Evolutionary conservation across 192 early-diverging fungal species (phyloP).

Genomic region (Coemansia nantahalensis): DNA sequence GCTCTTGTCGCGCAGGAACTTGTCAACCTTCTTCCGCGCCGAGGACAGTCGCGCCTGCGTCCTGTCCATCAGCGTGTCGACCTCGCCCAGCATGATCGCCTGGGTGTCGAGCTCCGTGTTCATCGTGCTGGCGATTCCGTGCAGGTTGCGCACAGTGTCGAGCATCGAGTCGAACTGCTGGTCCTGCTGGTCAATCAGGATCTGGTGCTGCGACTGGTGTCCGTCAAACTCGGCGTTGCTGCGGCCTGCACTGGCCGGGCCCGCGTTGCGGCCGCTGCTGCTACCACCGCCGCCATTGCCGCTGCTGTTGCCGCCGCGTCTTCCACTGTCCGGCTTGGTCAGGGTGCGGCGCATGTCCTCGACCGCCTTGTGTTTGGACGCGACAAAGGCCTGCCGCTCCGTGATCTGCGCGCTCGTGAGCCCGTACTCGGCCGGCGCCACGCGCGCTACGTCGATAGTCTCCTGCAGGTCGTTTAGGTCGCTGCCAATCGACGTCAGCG

Average conservation of each 20-base stretch:
- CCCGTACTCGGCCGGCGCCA: conserved; percentile 38
- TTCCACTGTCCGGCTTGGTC: conserved; percentile 9
- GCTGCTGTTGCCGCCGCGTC: neutral
- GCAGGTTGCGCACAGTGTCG: conserved; percentile 50
- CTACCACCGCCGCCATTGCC: no score
- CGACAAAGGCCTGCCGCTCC: conserved; percentile 41
- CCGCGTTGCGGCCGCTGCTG: no score
- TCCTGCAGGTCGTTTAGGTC: conserved; percentile 47
- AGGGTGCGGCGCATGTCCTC: conserved; percentile 35
- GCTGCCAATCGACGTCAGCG: conserved; percentile 29
- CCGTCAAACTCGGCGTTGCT: conserved; percentile 22
- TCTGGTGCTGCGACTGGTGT: conserved; percentile 44
- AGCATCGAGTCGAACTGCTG: conserved; percentile 50
- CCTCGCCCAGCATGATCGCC: conserved; percentile 47
- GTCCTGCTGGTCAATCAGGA: conserved; percentile 53
- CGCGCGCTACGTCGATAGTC: conserved; percentile 37
- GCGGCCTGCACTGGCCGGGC: no score
- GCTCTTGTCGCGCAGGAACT: conserved; percentile 45
- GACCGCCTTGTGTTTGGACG: conserved; percentile 22
- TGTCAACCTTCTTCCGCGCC: conserved; percentile 35
- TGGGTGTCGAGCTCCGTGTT: conserved; percentile 54
- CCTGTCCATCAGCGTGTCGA: conserved; percentile 34
- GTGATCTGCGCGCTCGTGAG: conserved; percentile 24
- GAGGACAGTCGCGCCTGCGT: conserved; percentile 33
- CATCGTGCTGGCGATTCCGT: conserved; percentile 50